Evolutionary conservation across 129 eudicot species (phyloP).

Genomic region (Tagetes erecta): DNA sequence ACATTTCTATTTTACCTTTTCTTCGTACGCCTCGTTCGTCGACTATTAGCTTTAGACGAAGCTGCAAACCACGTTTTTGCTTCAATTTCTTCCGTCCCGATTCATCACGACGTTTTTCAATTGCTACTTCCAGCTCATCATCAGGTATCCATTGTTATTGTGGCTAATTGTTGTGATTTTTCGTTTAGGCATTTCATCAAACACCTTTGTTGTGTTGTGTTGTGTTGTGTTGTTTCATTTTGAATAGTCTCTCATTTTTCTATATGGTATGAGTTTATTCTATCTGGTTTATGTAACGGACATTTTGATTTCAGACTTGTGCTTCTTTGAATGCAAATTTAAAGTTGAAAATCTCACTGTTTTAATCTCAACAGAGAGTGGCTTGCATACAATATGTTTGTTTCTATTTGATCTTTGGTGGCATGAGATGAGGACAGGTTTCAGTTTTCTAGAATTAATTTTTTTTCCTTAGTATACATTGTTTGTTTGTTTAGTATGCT

Average conservation of each 20-base stretch:
- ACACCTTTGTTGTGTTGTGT: background rate
- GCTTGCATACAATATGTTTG: background rate
- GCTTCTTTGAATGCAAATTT: background rate
- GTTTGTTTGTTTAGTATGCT: background rate
- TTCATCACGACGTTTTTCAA: constrained; percentile 16
- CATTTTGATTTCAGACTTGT: constrained; percentile 3
- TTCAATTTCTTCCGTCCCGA: constrained; percentile 19
- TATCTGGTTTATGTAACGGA: background rate
- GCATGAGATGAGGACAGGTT: constrained; percentile 6
- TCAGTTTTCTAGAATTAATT: background rate
- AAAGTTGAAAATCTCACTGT: background rate
- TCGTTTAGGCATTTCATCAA: constrained; percentile 30
- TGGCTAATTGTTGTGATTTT: constrained; percentile 8
- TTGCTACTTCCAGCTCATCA: constrained; percentile 27
- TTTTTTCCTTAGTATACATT: background rate
- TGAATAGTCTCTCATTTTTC: background rate
- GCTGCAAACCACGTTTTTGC: constrained; percentile 26
- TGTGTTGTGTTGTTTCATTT: background rate
- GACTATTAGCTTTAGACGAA: constrained; percentile 25
- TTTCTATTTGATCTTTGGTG: background rate
- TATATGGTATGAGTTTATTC: background rate
- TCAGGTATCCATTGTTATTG: constrained; percentile 27
- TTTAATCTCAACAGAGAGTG: background rate
- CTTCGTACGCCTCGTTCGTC: constrained; percentile 22
- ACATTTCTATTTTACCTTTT: constrained; percentile 14